These are phyloP conservation scores for Gillenia trifoliata DNA, from an alignment of 306 rosid genomes.

Conservation along the genomic window DNA sequence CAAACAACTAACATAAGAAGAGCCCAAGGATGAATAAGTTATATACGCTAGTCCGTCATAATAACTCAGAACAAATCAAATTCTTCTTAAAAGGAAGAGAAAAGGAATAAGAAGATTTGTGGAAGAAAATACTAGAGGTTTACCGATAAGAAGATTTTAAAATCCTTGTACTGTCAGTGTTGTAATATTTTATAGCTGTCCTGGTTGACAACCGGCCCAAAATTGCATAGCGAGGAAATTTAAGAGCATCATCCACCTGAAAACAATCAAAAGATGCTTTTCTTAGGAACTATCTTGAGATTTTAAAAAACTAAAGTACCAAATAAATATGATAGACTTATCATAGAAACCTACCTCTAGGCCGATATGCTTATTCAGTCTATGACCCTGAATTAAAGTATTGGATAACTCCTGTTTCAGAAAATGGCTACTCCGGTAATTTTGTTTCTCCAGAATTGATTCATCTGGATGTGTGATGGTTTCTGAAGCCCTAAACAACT, in stretches of 20 bases:
- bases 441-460: constrained; percentile 44
- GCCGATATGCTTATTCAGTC: constrained; percentile 26
- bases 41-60: not conserved
- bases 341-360: constrained; percentile 47
- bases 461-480: constrained; percentile 53
- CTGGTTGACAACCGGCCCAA: constrained; percentile 57
- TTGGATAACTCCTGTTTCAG: constrained; percentile 37
- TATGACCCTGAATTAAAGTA: constrained; percentile 19
- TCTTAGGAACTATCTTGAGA: constrained; percentile 4
- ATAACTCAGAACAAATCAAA: not conserved
- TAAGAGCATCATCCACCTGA: constrained; percentile 59
- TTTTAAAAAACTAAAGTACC: not conserved
- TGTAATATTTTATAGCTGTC: constrained; percentile 55
- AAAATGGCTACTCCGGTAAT: constrained; percentile 51
- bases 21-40: not conserved
- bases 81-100: not conserved
- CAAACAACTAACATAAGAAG: constrained; percentile 38
- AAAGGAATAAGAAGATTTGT: not conserved
- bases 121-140: constrained; percentile 1
- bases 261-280: constrained; percentile 10
- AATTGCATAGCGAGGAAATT: constrained; percentile 49
- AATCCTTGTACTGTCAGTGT: constrained; percentile 44
- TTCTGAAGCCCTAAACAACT: constrained; percentile 74
- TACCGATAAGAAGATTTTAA: constrained; percentile 68
- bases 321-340: not conserved